These are phyloP conservation scores for Cicer judaicum DNA, from an alignment of 306 rosid species.

Conservation along the genomic window DNA sequence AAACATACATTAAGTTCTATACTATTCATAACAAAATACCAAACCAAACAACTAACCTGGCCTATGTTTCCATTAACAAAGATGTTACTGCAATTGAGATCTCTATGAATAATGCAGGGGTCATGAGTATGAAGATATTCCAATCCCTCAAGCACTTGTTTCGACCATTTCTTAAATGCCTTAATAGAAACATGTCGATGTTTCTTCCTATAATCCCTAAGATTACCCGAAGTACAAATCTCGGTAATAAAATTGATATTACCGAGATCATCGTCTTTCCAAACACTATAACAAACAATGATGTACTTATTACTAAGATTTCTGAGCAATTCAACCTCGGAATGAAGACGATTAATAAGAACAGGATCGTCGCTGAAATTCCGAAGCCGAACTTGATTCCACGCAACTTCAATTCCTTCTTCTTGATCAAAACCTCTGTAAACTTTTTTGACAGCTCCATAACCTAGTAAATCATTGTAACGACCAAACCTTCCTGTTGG, in stretches of 20 bases:
- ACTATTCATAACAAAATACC: background rate
- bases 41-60: conserved; percentile 66
- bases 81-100: conserved; percentile 95
- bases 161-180: conserved; percentile 96
- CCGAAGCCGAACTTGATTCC: conserved; percentile 85
- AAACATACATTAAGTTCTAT: background rate
- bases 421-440: conserved; percentile 88
- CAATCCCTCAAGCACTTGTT: conserved; percentile 88
- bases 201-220: conserved; percentile 86
- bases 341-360: conserved; percentile 65
- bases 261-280: conserved; percentile 70
- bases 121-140: conserved; percentile 89
- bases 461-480: conserved; percentile 73
- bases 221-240: conserved; percentile 83
- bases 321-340: conserved; percentile 75
- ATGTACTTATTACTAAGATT: conserved; percentile 69
- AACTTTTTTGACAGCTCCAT: conserved; percentile 88
- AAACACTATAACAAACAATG: conserved; percentile 78
- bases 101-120: conserved; percentile 92
- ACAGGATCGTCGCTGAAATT: conserved; percentile 68
- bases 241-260: conserved; percentile 85
- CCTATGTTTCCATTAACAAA: conserved; percentile 88
- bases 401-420: conserved; percentile 94
- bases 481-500: conserved; percentile 87
- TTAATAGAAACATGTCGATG: conserved; percentile 80